A percentile compares a stretch with the other conserved stretches of the same genome.
phyloP scores from a whole-genome alignment of 768 basidiomycete genomes.

The Gloeopeniophorella convolvens region DNA sequence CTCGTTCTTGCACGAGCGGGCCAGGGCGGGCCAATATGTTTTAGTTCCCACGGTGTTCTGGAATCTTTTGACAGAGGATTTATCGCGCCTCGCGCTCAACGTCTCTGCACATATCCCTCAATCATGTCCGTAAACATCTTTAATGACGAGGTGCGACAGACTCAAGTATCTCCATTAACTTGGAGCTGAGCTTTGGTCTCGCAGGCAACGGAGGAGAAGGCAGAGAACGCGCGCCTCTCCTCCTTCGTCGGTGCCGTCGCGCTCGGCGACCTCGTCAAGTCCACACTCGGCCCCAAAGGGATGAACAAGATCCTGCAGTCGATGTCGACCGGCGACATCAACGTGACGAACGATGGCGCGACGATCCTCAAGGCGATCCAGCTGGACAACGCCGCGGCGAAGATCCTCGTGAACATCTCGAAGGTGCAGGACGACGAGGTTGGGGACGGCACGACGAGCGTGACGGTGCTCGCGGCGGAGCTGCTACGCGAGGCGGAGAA shows the following conservation, averaged over 20 bases:
- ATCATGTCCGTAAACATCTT: slow-evolving; percentile 69
- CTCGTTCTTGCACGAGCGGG: no score
- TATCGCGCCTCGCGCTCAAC: background rate
- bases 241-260: slow-evolving; percentile 98
- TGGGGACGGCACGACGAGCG: slow-evolving; percentile 90
- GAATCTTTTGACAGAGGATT: no score
- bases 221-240: slow-evolving; percentile 95
- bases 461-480: slow-evolving; percentile 90
- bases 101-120: background rate
- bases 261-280: slow-evolving; percentile 96
- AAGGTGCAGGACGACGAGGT: slow-evolving; percentile 99
- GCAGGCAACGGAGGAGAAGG: slow-evolving; percentile 88
- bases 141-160: slow-evolving; percentile 45
- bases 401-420: slow-evolving; percentile 98
- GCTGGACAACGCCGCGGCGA: slow-evolving; percentile 97
- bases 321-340: slow-evolving; percentile 82
- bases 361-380: slow-evolving; percentile 97
- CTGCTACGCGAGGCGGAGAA: slow-evolving; percentile 93
- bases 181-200: background rate
- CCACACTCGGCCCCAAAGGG: slow-evolving; percentile 96
- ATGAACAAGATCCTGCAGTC: slow-evolving; percentile 99
- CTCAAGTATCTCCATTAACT: background rate
- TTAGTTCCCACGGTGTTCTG: no score
- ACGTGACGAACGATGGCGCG: slow-evolving; percentile 97
- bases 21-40: no score